Evolutionary conservation across 371 early-diverging fungal species (phyloP).

Genomic region (Actinomortierella wolfii): DNA sequence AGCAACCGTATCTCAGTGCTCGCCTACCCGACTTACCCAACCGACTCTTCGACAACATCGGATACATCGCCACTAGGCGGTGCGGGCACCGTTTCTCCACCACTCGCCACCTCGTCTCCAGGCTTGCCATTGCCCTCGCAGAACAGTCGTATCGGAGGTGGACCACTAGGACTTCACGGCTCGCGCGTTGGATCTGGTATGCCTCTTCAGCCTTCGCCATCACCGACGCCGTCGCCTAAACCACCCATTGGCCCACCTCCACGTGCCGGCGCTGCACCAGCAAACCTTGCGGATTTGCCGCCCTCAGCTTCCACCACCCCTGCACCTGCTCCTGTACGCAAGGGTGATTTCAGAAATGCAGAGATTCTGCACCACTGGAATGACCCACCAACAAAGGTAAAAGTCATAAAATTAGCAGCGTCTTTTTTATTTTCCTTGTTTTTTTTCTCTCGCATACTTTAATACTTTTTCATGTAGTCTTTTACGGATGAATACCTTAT

Average conservation of each 20-base stretch:
- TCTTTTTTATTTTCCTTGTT: not conserved
- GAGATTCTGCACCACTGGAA: slow-evolving; percentile 57
- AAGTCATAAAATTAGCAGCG: not conserved
- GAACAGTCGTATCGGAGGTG: too few species aligned
- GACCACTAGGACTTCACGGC: too few species aligned
- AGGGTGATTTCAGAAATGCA: slow-evolving; percentile 52
- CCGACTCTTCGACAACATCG: too few species aligned
- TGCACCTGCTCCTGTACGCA: slow-evolving; percentile 27
- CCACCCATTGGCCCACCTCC: slow-evolving; percentile 28
- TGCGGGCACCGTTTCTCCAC: slow-evolving; percentile 1
- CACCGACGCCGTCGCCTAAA: slow-evolving; percentile 11
- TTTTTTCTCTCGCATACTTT: not conserved
- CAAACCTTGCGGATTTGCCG: too few species aligned
- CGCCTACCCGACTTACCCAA: too few species aligned
- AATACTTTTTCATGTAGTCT: too few species aligned
- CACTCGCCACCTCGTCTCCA: too few species aligned
- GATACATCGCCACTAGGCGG: slow-evolving; percentile 4
- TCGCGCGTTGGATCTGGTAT: too few species aligned
- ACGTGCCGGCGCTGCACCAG: slow-evolving; percentile 10
- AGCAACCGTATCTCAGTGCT: slow-evolving; percentile 33
- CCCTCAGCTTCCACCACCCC: not conserved
- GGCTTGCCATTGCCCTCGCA: too few species aligned
- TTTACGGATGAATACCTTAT: too few species aligned
- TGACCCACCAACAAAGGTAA: slow-evolving; percentile 55
- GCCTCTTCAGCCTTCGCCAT: slow-evolving; percentile 10